phyloP scores from a whole-genome alignment of 345 rosid genomes.

The Excoecaria agallocha region DNA sequence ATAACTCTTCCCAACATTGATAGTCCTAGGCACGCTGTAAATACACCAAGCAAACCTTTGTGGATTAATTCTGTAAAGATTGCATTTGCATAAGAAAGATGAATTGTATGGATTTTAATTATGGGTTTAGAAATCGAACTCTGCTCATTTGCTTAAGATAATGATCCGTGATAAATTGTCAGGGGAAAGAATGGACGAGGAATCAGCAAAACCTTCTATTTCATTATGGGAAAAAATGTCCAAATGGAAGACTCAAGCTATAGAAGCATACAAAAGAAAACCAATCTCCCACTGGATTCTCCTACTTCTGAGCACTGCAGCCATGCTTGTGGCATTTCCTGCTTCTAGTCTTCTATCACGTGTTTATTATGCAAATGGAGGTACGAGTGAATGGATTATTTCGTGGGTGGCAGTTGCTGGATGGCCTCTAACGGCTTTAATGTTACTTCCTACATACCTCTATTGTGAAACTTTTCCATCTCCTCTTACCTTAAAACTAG shows the following conservation, averaged over 20 bases:
- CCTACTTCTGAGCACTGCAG: slow-evolving; percentile 42
- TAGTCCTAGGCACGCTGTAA: too few species aligned
- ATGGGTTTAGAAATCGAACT: too few species aligned
- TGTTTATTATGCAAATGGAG: slow-evolving; percentile 70
- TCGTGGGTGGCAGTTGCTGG: slow-evolving; percentile 88
- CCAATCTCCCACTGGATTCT: slow-evolving; percentile 79
- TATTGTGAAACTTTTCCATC: slow-evolving; percentile 49
- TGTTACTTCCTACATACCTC: slow-evolving; percentile 54
- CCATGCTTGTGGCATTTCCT: slow-evolving; percentile 77
- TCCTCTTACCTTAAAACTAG: slow-evolving; percentile 48
- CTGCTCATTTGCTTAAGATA: too few species aligned
- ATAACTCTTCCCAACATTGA: too few species aligned
- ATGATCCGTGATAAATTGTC: neutral
- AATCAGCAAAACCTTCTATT: slow-evolving; percentile 22
- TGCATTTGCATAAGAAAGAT: too few species aligned
- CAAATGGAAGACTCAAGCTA: slow-evolving; percentile 26
- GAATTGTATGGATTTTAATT: too few species aligned
- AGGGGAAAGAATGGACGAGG: slow-evolving; percentile 40
- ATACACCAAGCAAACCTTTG: too few species aligned
- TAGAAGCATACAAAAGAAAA: slow-evolving; percentile 53
- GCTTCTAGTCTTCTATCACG: slow-evolving; percentile 78
- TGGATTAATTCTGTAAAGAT: too few species aligned
- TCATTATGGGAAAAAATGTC: slow-evolving; percentile 33
- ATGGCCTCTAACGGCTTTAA: slow-evolving; percentile 70
- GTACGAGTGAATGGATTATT: slow-evolving; percentile 88